Evolutionary conservation across 768 basidiomycete genomes (phyloP), one percentile per base, ranked within the genome.

Genomic region (Podaxis rugospora): DNA sequence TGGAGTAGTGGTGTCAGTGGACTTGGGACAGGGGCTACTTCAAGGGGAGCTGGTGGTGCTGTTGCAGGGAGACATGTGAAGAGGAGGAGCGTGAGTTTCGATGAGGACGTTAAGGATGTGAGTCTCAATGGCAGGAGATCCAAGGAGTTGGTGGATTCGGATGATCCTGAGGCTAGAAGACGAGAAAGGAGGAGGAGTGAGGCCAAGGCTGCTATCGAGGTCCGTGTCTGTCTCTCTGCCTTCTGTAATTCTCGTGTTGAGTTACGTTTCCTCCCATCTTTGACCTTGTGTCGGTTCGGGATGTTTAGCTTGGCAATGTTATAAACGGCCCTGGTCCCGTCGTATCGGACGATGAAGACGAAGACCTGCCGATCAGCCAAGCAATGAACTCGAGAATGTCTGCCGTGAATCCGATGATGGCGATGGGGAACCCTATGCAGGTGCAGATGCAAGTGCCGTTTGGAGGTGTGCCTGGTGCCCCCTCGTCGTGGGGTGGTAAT

Each of bases 171-270:
- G 71, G 76, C 78, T 65, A 80, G 80, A 71, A 81, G 90, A 70
- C 83, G 78, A 63, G 89, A 92, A 69, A 78, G 93, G 67, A 79
- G 93, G 71, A 78, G 92, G 65, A 83, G 80, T 66, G 92, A 94
- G 69, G 91, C 93, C n/a, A 88, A 83, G 71, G 89, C 90, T 68
- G 89, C 92, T 35, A 89, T 93, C 69, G 90, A 94, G 85, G 92
- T 93, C 56, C n/a, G 83, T 73, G 21, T 35, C 32, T 53, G 64
- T 57, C 64, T 61, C 53, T 27, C 57, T 64, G 58, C 6, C 37
- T 44, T 59, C 49, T 44, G 14, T 46, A 14, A 13, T 9, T n/a
- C 59, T 55, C 35, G 61, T 32, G 62, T 64, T 62, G 16, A 62
- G 50, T 59, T 58, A 51, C 37, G n/a, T 35, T 61, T 64, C 58